Percentiles rank a stretch among this genome's conserved stretches.
These are phyloP conservation scores for Paraphaeosphaeria sporulosa DNA, from an alignment of 2,329 filamentous ascomycete genomes.

Conservation along the genomic window DNA sequence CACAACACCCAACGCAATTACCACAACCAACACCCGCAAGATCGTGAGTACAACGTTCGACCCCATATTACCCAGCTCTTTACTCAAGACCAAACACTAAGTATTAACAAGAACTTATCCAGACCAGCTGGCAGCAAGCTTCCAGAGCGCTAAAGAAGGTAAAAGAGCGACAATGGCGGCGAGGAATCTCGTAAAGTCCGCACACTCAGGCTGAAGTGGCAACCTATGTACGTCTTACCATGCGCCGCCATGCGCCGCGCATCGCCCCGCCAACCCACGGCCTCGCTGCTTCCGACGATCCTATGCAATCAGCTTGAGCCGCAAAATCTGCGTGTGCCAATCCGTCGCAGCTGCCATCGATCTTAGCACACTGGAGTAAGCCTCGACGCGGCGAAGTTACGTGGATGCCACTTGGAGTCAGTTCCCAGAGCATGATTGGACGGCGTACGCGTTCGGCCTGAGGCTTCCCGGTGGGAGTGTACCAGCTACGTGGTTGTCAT, in stretches of 20 bases:
- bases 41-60: conserved; percentile 22
- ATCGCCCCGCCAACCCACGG: conserved; percentile 5
- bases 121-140: conserved; percentile 39
- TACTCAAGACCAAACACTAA: background rate
- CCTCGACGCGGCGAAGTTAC: background rate
- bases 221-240: background rate
- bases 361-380: background rate
- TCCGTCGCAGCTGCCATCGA: background rate
- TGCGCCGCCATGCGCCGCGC: background rate
- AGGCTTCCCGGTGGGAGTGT: background rate
- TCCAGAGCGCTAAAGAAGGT: conserved; percentile 32
- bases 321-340: background rate
- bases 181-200: conserved; percentile 1
- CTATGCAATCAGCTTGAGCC: background rate
- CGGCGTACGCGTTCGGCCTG: background rate
- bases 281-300: background rate
- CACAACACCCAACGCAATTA: conserved; percentile 30
- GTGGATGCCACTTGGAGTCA: background rate
- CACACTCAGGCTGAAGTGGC: conserved; percentile 19
- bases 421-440: conserved; percentile 2
- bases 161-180: conserved; percentile 21
- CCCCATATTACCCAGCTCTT: conserved; percentile 27
- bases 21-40: conserved; percentile 31
- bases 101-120: conserved; percentile 11
- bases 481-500: background rate